Base-by-base conservation (phyloP, 306 rosid genomes). In the Lathyrus sativus region DNA sequence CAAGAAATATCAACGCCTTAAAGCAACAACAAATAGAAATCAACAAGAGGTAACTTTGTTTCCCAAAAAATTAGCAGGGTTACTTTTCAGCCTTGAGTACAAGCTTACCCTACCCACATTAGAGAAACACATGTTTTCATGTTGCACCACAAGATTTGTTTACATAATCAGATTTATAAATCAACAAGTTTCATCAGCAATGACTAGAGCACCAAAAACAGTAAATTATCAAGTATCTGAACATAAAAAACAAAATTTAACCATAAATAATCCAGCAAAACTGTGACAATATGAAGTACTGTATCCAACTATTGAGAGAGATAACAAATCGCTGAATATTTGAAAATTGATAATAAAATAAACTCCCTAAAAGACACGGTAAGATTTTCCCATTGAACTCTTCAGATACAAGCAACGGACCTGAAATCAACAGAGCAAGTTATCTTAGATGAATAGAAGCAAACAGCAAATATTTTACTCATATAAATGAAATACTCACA, bases 331-430 rank as follows among this genome's bases (percentile, higher is more conserved):
- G 9, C 65, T n/a, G 10, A 62, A 53, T 44, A 64, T 26, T 26
- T 17, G 31, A 46, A 50, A 15, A 37, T 35, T 2, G 38, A 9
- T 33, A 14, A 10, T 1, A 48, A 49, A 59, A 65, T 9, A 3
- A 28, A 53, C 13, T 11, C 12, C 67, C 22, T 61, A 88, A 71
- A 81, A 88, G 70, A 85, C 71, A 4, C 91, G 80, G 77, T 83
- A 76, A 0, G 89, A 84, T 28, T 85, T 80, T n/a, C 95, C 89
- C 91, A 84, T 88, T 7, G 91, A 82, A 60, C 85, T 88, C 77
- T 86, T 86, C 74, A 88, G 59, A 75, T 84, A 76, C 77, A 88
- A 72, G 77, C 91, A 88, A 37, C 89, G 67, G 42, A 88, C 91
- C 91, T 88, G 75, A 74, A 65, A 74, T 10, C 28, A 56, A 22